A percentile compares a stretch with the other conserved stretches of the same genome.
phyloP scores from a whole-genome alignment of 2,329 filamentous ascomycete species.

The Hypoxylon sp. region DNA sequence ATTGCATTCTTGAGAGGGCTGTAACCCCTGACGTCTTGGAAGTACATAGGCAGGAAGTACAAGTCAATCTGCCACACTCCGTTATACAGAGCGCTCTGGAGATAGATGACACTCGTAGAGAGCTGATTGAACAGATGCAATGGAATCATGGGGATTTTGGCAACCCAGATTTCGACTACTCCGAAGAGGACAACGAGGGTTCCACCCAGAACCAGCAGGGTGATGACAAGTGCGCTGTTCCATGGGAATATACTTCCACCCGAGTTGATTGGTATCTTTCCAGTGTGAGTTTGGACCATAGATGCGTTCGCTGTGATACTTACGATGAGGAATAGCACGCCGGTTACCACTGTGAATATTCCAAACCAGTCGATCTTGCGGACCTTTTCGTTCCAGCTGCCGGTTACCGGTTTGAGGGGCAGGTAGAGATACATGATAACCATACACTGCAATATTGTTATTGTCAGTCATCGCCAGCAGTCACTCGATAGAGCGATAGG shows the following conservation, averaged over 20 bases:
- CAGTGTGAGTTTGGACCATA: constrained; percentile 4
- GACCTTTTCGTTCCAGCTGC: constrained; percentile 35
- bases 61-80: constrained; percentile 62
- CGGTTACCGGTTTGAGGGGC: constrained; percentile 36
- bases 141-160: constrained; percentile 41
- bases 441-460: constrained; percentile 19
- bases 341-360: constrained; percentile 30
- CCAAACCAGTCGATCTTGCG: constrained; percentile 45
- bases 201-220: constrained; percentile 32
- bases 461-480: background rate
- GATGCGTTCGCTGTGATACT: background rate
- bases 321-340: constrained; percentile 37
- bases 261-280: constrained; percentile 44
- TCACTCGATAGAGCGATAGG: background rate
- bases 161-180: constrained; percentile 36
- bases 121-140: constrained; percentile 33
- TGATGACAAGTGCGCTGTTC: constrained; percentile 34
- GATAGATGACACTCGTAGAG: constrained; percentile 33
- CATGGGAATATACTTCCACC: constrained; percentile 42
- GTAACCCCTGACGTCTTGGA: constrained; percentile 44
- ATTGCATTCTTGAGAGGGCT: constrained; percentile 43
- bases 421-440: constrained; percentile 28
- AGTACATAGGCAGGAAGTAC: constrained; percentile 48
- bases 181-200: constrained; percentile 36
- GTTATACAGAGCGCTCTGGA: constrained; percentile 58